These are phyloP conservation scores for Kokia cookei DNA, from an alignment of 441 rosid genomes.

Conservation along the genomic window DNA sequence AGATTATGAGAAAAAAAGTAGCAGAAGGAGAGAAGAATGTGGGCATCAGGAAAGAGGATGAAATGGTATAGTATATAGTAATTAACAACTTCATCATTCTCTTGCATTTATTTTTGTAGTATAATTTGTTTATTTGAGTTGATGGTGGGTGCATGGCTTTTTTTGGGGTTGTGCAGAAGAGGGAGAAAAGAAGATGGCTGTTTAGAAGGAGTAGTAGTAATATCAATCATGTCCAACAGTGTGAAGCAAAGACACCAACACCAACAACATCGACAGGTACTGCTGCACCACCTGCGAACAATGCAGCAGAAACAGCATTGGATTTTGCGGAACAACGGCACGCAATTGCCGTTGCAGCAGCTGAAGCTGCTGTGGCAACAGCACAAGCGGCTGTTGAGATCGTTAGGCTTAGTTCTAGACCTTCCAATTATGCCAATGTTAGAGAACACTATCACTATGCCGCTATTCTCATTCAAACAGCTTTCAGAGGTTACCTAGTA, in stretches of 20 bases:
- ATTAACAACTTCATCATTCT: not conserved
- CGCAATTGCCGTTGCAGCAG: slow-evolving; percentile 27
- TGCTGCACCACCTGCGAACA: not conserved
- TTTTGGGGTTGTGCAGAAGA: slow-evolving; percentile 17
- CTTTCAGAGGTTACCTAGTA: slow-evolving; percentile 41
- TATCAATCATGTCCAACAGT: slow-evolving; percentile 13
- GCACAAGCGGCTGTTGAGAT: slow-evolving; percentile 32
- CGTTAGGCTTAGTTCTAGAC: slow-evolving; percentile 14
- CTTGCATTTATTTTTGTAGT: not conserved
- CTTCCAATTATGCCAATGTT: slow-evolving; percentile 9
- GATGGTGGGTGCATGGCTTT: not conserved
- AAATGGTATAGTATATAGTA: slow-evolving; percentile 14
- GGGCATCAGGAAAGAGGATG: slow-evolving; percentile 20
- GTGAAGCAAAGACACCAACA: slow-evolving; percentile 12
- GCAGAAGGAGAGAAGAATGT: slow-evolving; percentile 29
- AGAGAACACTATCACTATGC: slow-evolving; percentile 25
- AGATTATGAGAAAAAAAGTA: slow-evolving; percentile 17
- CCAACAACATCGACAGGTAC: not conserved
- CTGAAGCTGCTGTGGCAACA: slow-evolving; percentile 24
- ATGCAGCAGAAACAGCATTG: not conserved
- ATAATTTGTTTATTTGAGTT: not conserved
- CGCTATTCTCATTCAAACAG: slow-evolving; percentile 34
- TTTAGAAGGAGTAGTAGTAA: slow-evolving; percentile 12
- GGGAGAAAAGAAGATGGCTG: slow-evolving; percentile 24
- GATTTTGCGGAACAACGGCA: slow-evolving; percentile 10